Evolutionary conservation across 768 basidiomycete species (phyloP).

Genomic region (Rhodotorula graminis): DNA sequence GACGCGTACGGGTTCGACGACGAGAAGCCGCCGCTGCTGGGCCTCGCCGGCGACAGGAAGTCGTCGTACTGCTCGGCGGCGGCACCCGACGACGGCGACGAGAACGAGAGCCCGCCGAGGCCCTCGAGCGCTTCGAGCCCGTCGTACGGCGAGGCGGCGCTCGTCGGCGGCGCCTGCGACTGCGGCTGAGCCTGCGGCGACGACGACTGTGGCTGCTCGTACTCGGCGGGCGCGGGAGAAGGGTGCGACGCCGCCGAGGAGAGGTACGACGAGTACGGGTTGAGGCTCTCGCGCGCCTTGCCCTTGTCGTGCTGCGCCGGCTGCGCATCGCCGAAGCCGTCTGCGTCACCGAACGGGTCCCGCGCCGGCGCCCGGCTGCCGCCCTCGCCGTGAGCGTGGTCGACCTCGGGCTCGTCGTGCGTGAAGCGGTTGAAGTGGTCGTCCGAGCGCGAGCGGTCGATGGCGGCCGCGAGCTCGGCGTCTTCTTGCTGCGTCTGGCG

Average conservation of each 20-base stretch:
- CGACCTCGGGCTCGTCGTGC: background rate
- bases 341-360: too few relatives aligned
- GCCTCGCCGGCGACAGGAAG: background rate
- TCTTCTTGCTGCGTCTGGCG: slow-evolving; percentile 1
- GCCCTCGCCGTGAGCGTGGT: slow-evolving; percentile 18
- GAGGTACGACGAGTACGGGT: slow-evolving; percentile 15
- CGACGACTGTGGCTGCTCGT: too few relatives aligned
- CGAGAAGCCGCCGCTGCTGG: background rate
- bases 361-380: background rate
- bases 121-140: background rate
- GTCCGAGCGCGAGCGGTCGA: slow-evolving; percentile 5
- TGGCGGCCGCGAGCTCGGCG: slow-evolving; percentile 15
- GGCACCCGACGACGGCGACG: background rate
- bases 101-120: background rate
- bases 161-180: background rate
- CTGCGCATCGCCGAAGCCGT: background rate
- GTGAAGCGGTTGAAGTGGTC: background rate
- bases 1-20: slow-evolving; percentile 31
- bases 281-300: background rate
- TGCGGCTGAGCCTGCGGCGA: background rate
- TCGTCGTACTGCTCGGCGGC: background rate
- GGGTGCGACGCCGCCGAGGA: background rate
- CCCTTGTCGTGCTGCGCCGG: background rate
- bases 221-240: too few relatives aligned
- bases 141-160: background rate